Percentiles rank a stretch among this genome's conserved stretches.
These are phyloP conservation scores for Agaricus blazei DNA, from an alignment of 768 basidiomycete species.

Conservation along the genomic window DNA sequence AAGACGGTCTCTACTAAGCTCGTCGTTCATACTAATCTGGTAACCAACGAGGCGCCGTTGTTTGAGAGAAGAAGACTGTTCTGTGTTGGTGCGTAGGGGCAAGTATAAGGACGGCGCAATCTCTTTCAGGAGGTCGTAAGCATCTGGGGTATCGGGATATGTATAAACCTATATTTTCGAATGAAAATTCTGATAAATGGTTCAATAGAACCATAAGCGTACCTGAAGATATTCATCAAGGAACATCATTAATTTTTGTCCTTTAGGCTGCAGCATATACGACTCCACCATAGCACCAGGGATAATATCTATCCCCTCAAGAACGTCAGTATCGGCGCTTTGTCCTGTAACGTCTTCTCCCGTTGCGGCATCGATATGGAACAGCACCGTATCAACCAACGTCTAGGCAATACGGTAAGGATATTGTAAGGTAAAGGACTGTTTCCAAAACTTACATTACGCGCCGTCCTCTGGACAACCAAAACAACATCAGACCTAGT, in stretches of 20 bases:
- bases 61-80: conserved; percentile 17
- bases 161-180: conserved; percentile 43
- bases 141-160: conserved; percentile 56
- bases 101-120: conserved; percentile 47
- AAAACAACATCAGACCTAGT: conserved; percentile 57
- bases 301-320: conserved; percentile 61
- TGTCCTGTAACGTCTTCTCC: conserved; percentile 49
- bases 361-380: conserved; percentile 75
- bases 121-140: conserved; percentile 36
- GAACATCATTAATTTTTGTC: conserved; percentile 49
- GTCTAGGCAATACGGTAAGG: conserved; percentile 28
- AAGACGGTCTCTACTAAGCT: conserved; percentile 28
- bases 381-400: conserved; percentile 66
- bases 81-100: conserved; percentile 43
- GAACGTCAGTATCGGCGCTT: conserved; percentile 26
- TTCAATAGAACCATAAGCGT: neutral
- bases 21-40: conserved; percentile 34
- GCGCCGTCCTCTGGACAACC: conserved; percentile 54
- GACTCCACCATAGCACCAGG: conserved; percentile 55
- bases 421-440: neutral
- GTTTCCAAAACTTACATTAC: conserved; percentile 44
- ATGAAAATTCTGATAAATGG: neutral
- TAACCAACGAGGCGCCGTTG: conserved; percentile 52
- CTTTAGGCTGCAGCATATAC: conserved; percentile 42
- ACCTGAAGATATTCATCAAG: conserved; percentile 80